Evolutionary conservation across 148 eudicot species (phyloP), one percentile per base, ranked within the genome.

Genomic region (Limonium bicolor): DNA sequence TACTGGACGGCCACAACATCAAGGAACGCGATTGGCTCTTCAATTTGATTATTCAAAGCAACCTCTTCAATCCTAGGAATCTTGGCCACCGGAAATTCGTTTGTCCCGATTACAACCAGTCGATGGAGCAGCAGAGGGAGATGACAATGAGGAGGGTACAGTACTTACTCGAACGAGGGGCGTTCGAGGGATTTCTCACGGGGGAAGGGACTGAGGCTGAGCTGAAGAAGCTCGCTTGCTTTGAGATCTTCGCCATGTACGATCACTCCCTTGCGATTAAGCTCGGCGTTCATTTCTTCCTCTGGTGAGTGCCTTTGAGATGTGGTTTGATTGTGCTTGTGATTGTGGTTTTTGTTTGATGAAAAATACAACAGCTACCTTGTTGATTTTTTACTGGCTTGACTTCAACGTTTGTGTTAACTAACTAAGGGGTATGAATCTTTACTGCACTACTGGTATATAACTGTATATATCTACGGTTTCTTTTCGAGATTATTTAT

Each of bases 41-140:
- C 69, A 60, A 62, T 7, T 45, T 82, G 9, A 75, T 86, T 34
- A 23, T 41, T 0, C 72, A 78, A 43, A 67, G 66, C 50, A 43
- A 52, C 7, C 52, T 86, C 2, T 86, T 86, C 48, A 73, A 76
- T 52, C 77, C 69, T 6, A 39, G 23, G n/a, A 27, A 47, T 15
- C 57, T 72, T 20, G 96, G 88, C 2, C 71, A 72, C 0, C 63
- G 68, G 19, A 48, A 46, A 0, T 86, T 75, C 30, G 71, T 78
- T 0, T 41, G 25, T 19, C 82, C 94, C 5, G 84, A 82, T 39
- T 82, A 70, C 37, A 82, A 81, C 23, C 81, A 72, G 26, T 58
- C 81, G 11, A 81, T 75, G 87, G 87, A 86, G 43, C 78, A 77
- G 51, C 87, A 86, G 58, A 57, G 93, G 36, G 93, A 72, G 64